Evolutionary conservation across 2,329 filamentous ascomycete genomes (phyloP).

Genomic region (Phialophora tarda): DNA sequence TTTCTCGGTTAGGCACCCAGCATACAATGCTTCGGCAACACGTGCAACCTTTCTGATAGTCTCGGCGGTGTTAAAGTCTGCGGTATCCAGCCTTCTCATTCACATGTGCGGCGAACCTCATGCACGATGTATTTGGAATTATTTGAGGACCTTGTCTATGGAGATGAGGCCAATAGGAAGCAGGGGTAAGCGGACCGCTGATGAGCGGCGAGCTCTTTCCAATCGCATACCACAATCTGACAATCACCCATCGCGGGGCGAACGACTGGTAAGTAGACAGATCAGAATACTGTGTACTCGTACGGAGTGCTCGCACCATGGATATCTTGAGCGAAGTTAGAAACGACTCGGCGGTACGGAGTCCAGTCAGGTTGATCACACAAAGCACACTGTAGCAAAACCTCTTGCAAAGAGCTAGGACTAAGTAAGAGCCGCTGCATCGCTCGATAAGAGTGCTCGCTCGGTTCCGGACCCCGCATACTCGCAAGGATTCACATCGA

Average conservation of each 20-base stretch:
- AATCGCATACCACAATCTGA: background rate
- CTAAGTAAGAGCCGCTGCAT: background rate
- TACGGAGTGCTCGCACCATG: background rate
- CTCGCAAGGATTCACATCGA: background rate
- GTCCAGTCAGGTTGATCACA: background rate
- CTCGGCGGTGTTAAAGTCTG: background rate
- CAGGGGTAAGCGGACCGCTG: background rate
- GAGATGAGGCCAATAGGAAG: background rate
- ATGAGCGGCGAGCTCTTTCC: background rate
- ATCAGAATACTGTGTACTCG: background rate
- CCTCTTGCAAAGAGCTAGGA: too few species aligned
- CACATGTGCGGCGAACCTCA: background rate
- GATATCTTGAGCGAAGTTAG: background rate
- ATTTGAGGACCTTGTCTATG: conserved; percentile 1
- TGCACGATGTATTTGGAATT: conserved; percentile 8
- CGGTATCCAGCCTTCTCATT: background rate
- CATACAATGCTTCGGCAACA: background rate
- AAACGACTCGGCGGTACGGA: background rate
- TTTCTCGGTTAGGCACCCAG: background rate
- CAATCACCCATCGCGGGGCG: background rate
- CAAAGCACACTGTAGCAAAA: background rate
- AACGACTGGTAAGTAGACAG: background rate
- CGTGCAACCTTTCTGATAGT: background rate
- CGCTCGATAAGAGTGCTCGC: background rate
- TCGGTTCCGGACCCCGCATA: background rate